These are phyloP conservation scores for Athelia sp. DNA, from an alignment of 1,284 basidiomycete species.

Conservation along the genomic window DNA sequence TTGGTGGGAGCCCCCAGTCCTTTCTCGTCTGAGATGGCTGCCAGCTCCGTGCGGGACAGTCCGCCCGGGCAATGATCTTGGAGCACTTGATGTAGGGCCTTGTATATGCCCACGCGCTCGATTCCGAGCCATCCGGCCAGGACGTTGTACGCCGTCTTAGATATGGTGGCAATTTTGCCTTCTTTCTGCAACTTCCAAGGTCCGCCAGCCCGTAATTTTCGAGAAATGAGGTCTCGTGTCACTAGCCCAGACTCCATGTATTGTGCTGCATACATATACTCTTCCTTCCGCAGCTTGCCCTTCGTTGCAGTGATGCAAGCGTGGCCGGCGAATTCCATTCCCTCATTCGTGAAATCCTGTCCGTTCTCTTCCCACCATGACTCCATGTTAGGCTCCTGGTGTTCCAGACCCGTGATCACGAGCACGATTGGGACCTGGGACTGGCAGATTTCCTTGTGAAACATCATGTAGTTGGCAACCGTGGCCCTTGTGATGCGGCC, in stretches of 20 bases:
- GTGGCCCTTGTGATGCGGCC: not conserved
- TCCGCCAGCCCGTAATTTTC: not conserved
- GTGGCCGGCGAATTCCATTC: conserved; percentile 9
- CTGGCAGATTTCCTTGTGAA: not conserved
- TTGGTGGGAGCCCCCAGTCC: too few relatives aligned
- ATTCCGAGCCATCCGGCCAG: too few relatives aligned
- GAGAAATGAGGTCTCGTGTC: not conserved
- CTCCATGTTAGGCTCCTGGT: not conserved
- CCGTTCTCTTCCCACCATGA: not conserved
- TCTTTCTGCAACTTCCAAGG: too few relatives aligned
- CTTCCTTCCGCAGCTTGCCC: conserved; percentile 5
- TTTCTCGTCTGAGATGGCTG: too few relatives aligned
- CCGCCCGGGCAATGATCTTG: too few relatives aligned
- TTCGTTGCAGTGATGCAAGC: conserved; percentile 11
- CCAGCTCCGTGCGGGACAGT: too few relatives aligned
- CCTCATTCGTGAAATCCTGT: not conserved
- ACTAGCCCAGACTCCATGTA: not conserved
- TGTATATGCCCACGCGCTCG: too few relatives aligned
- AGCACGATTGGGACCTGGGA: not conserved
- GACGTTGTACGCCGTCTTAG: too few relatives aligned
- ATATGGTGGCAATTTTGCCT: too few relatives aligned
- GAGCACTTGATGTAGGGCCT: too few relatives aligned
- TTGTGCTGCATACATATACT: not conserved
- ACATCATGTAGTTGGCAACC: not conserved
- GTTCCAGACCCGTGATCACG: not conserved